Evolutionary conservation across 495 filamentous ascomycete genomes (phyloP), one percentile per base, ranked within the genome.

Genomic region (Neurospora sp.): DNA sequence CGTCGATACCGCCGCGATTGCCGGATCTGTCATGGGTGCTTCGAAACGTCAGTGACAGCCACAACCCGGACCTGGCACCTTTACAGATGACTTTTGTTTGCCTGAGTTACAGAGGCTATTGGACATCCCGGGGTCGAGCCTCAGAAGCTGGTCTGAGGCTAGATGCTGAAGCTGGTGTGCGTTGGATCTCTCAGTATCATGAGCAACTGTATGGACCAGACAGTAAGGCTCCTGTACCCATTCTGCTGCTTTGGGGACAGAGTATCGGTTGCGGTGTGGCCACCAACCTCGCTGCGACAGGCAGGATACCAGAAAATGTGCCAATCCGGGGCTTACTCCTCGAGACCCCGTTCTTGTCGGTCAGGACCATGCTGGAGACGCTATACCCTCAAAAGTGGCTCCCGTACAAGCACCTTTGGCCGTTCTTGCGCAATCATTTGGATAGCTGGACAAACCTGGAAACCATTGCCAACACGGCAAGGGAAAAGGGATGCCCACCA

Each of bases 331-430:
- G 86, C 5, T 69, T 96, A 71, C 81, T 95, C 14, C 84, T 95
- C 12, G 93, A 96, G 76, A 94, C 93, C 0, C 93, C 93, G 4
- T 94, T 93, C 71, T 84, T 89, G 2, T 93, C 87, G 71, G 87
- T 93, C 71, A 83, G 86, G n/a, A 86, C 88, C 39, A 93, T 96
- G 92, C 82, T 96, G 20, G 82, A 87, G 39, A 88, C 87, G 3
- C 78, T 96, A 23, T 96, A 94, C 80, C 93, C 93, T 11, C 92
- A 95, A 77, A 91, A 88, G 74, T 95, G 93, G 93, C 81, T 95
- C 0, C 92, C 92, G 1, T 95, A 96, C 73, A 80, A 79, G 38
- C 77, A 86, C 42, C 79, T 87, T 3, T 86, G 85, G 84, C 85
- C 84, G 0, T 86, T 87, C 62, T 77, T 87, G 38, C 79, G 84